These are phyloP conservation scores for Phialocephala subalpina DNA, from an alignment of 2,329 filamentous ascomycete species.

Conservation along the genomic window DNA sequence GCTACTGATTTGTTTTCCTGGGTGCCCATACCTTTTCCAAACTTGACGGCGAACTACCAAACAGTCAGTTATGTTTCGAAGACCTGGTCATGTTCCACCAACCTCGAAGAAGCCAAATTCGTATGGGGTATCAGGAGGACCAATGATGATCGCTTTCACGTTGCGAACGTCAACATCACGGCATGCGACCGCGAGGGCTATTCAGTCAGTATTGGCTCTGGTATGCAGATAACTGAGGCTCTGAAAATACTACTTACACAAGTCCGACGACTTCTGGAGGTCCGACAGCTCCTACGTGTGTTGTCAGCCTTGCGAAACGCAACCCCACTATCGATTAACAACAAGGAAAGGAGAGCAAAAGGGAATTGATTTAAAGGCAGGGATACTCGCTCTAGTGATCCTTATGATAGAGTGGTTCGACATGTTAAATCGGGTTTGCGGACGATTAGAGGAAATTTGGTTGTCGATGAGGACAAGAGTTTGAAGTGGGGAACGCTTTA, in stretches of 20 bases:
- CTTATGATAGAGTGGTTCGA: constrained; percentile 88
- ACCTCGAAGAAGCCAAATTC: constrained; percentile 98
- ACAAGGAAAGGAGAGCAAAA: too few relatives aligned
- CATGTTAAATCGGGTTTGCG: too few relatives aligned
- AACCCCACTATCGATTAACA: too few relatives aligned
- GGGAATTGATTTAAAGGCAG: too few relatives aligned
- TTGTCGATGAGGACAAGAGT: constrained; percentile 3
- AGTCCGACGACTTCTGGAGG: constrained; percentile 82
- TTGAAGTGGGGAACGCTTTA: constrained; percentile 1
- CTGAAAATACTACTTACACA: constrained; percentile 66
- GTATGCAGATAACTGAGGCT: not conserved
- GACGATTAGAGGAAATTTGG: too few relatives aligned
- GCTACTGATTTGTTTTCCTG: not conserved
- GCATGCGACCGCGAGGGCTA: constrained; percentile 87
- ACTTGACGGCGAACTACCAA: constrained; percentile 75
- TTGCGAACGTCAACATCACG: constrained; percentile 88
- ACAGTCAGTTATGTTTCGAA: constrained; percentile 39
- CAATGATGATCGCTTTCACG: constrained; percentile 87
- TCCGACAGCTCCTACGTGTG: constrained; percentile 78
- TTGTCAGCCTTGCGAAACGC: constrained; percentile 46
- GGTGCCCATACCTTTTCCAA: constrained; percentile 70
- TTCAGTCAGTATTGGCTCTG: constrained; percentile 8
- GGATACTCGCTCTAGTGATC: constrained; percentile 88
- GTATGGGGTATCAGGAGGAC: constrained; percentile 93
- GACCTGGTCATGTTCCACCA: constrained; percentile 37